phyloP scores from a whole-genome alignment of 176 grass and related monocot genomes.

The Triticum turgidum region DNA sequence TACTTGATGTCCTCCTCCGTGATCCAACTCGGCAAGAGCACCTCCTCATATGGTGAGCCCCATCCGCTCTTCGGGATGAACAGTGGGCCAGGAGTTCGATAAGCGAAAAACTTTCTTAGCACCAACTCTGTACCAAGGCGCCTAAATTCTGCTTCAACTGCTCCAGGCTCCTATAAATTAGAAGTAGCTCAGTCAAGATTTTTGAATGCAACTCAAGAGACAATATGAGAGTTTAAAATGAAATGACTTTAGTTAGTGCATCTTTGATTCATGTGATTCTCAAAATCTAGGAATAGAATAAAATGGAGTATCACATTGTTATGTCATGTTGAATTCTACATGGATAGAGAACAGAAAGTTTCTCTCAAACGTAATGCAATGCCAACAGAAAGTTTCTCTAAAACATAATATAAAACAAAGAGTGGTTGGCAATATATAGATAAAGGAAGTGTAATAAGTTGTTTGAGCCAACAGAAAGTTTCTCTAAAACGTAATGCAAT shows the following conservation, averaged over 20 bases:
- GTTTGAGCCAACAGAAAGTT: not conserved
- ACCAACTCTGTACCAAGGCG: slow-evolving; percentile 54
- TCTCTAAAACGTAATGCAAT: too few relatives aligned
- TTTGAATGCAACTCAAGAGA: not conserved
- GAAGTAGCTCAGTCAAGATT: not conserved
- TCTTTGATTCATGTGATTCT: not conserved
- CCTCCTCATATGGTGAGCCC: slow-evolving; percentile 54
- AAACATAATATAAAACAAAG: not conserved
- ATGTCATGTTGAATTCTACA: not conserved
- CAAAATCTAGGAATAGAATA: not conserved
- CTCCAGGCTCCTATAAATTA: slow-evolving; percentile 47
- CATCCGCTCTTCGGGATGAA: slow-evolving; percentile 54
- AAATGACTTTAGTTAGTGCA: not conserved
- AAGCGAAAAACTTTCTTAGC: slow-evolving; percentile 47
- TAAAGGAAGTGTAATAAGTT: not conserved
- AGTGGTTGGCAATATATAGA: not conserved
- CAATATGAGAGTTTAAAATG: not conserved
- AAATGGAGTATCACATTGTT: not conserved
- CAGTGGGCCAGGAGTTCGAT: slow-evolving; percentile 33
- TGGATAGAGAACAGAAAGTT: not conserved
- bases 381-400: too few relatives aligned
- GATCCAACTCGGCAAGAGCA: slow-evolving; percentile 57
- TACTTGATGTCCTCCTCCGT: slow-evolving; percentile 61
- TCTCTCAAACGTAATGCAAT: too few relatives aligned
- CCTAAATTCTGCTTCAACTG: slow-evolving; percentile 50